Evolutionary conservation across 148 eudicot species (phyloP), one percentile per base, ranked within the genome.

Genomic region (Pharnaceum exiguum): DNA sequence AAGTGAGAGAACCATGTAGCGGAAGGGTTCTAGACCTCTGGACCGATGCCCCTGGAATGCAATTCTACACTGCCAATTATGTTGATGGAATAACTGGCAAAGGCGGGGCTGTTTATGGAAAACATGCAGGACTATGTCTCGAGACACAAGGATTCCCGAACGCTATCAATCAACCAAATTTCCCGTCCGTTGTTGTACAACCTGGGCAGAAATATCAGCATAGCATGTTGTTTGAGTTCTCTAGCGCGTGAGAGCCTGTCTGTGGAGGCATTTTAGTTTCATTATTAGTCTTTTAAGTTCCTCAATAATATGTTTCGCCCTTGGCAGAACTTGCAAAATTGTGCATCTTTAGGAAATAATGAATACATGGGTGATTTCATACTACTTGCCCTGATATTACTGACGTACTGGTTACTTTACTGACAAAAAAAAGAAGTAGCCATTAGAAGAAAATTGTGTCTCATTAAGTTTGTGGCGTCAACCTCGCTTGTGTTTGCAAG

Each of bases 61-160:
- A 93, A 75, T 89, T 93, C 54, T 93, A 93, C 64, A 89, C 96
- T 1, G 96, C 71, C 9, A 93, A 93, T 42, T 93, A 81, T 66
- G 91, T 89, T 38, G 52, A 73, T n/a, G 95, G 99, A 5, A 59
- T 93, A n/a, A 55, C 59, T 23, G 99, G 99, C 10, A 93, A 88
- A 83, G 95, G 95, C 13, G 89, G 91, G 5, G 84, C 90, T 18
- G 82, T 73, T 3, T 93, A 93, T 29, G 71, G 60, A 11, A 88
- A 93, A 61, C 98, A 93, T 17, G 63, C 86, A 0, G 98, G 77
- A 31, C 78, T 77, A 9, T 93, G 96, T 65, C 66, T 93, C 27
- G 98, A 93, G 84, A 88, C 98, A 0, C 98, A 93, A 55, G 96
- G 98, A 28, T 93, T 88, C 43, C 98, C 98, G 0, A 79, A 88